Conservation (phyloP, 176 grass and related monocot genomes). For the Raddia distichophylla region DNA sequence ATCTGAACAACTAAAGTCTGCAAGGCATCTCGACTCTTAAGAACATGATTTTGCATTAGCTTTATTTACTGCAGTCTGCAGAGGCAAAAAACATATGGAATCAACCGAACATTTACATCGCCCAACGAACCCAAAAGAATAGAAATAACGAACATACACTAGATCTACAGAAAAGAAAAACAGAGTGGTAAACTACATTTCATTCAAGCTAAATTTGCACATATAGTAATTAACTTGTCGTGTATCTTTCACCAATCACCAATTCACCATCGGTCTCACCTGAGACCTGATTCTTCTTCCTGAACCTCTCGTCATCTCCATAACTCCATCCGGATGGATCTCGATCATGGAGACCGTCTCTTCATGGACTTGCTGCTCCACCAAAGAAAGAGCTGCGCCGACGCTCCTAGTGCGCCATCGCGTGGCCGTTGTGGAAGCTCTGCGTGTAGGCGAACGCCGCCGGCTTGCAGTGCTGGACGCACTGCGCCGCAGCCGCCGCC, state of each 20-base stretch:
- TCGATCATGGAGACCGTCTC: conserved; percentile 1
- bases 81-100: conserved; percentile 46
- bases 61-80: conserved; percentile 47
- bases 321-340: neutral
- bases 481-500: neutral
- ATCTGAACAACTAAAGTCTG: conserved; percentile 24
- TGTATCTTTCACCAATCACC: conserved; percentile 22
- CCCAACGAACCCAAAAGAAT: conserved; percentile 55
- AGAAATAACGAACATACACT: conserved; percentile 38
- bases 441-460: conserved; percentile 57
- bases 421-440: conserved; percentile 57
- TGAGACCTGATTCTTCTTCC: conserved; percentile 18
- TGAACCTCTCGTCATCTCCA: neutral
- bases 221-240: neutral
- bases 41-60: conserved; percentile 40
- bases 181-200: conserved; percentile 28
- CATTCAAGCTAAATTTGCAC: conserved; percentile 22
- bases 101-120: conserved; percentile 54
- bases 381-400: neutral
- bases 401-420: conserved; percentile 32
- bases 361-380: neutral
- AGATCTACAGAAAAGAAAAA: conserved; percentile 44
- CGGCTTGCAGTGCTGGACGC: conserved; percentile 52
- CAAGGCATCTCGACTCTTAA: neutral
- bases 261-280: neutral